Base-by-base conservation (phyloP, 805 yeast species). In the Lipomyces spencermartinsiae region DNA sequence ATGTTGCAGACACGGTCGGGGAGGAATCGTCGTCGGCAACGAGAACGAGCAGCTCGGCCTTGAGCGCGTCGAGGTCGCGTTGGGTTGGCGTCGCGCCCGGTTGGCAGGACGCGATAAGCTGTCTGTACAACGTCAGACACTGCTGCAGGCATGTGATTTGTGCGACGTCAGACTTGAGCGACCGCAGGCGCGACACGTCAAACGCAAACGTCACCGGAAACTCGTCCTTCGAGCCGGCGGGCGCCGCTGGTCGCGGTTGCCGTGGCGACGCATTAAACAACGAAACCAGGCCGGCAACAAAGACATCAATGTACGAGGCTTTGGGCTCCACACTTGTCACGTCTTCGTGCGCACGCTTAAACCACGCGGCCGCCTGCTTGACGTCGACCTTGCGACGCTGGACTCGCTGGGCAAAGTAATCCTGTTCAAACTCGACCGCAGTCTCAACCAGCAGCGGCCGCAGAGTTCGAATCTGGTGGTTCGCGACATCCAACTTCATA, bases 401-500 rank as follows among this genome's bases (percentile, higher is more conserved):
- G 31, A 70, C 64, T n/a, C 71, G 65, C 70, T 83, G 86, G 64
- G 80, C 81, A 76, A 89, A 91, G 79, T 92, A 92, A 77, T 91
- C 97, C 74, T 88, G 88, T 80, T 93, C 98, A 75, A 93, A 91
- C 68, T 90, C 93, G 12, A 90, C 89, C 1, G 97, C 95, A 46
- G 95, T 91, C 74, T 92, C 93, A 66, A 92, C 86, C 59, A 94
- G 82, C 1, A 90, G 89, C 1, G 97, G 97, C 74, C 97, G 84
- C 63, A 93, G 81, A 25, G 92, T 87, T 72, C 97, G 84, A 64
- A 94, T 91, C 79, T 93, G 97, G 76, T 93, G 97, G 79, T 93
- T 93, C 16, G 98, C 97, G 65, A 93, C 95, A 76, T 94, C 98
- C 70, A 93, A 82, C 78, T 93, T 94, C 97, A 93, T 93, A 10